Evolutionary conservation across 202 grass and related monocot genomes (phyloP).

Genomic region (Setaria viridis): DNA sequence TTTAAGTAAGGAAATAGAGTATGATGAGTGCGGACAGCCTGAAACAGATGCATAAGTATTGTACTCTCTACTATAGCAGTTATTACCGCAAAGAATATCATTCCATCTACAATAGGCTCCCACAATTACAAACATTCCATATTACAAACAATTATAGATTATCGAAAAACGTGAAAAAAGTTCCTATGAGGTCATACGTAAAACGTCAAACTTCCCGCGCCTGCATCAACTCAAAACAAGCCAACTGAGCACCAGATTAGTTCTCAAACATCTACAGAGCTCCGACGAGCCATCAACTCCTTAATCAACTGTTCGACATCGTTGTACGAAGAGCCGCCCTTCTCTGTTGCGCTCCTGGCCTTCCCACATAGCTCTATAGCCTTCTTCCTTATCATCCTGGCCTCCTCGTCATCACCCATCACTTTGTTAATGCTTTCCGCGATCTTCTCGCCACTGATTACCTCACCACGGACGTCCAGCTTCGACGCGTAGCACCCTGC

Average conservation of each 20-base stretch:
- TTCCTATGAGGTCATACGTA: too few species aligned
- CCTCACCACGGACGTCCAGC: constrained; percentile 24
- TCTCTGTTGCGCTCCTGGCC: constrained; percentile 40
- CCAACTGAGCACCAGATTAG: too few species aligned
- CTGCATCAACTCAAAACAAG: not conserved
- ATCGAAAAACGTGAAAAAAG: too few species aligned
- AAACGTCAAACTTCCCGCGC: not conserved
- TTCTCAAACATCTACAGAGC: not conserved
- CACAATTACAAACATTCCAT: too few species aligned
- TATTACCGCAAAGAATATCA: too few species aligned
- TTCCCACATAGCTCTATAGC: constrained; percentile 40
- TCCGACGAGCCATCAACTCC: constrained; percentile 18
- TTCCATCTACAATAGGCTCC: too few species aligned
- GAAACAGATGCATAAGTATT: too few species aligned
- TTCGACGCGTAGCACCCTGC: constrained; percentile 5
- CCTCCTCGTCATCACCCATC: constrained; percentile 14
- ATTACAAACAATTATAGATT: too few species aligned
- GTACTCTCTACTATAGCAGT: too few species aligned
- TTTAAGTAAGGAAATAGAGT: too few species aligned
- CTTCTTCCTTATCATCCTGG: not conserved
- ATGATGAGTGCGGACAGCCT: too few species aligned
- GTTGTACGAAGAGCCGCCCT: constrained; percentile 36
- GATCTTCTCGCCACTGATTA: constrained; percentile 39
- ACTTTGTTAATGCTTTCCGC: constrained; percentile 15
- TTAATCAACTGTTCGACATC: constrained; percentile 43